These are phyloP conservation scores for Macrolepiota albuminosa DNA, from an alignment of 768 basidiomycete species.

Conservation along the genomic window DNA sequence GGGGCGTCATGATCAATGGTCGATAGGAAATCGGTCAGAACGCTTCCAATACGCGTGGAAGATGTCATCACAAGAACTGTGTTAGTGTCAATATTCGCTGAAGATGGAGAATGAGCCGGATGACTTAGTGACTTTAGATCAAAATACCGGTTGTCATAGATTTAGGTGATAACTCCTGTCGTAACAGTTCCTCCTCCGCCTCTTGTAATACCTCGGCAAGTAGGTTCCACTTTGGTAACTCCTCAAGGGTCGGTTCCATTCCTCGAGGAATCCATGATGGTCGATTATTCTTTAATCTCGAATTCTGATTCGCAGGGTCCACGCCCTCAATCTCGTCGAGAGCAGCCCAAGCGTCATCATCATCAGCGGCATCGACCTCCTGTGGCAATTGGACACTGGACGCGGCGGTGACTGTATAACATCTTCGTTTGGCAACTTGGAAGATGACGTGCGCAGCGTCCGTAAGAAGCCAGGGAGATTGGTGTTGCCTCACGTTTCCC, in stretches of 20 bases:
- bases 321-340: constrained; percentile 55
- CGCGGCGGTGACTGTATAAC: constrained; percentile 49
- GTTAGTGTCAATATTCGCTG: constrained; percentile 54
- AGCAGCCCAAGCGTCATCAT: constrained; percentile 74
- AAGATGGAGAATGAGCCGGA: not conserved
- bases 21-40: constrained; percentile 78
- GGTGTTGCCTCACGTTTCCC: constrained; percentile 58
- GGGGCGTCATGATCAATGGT: constrained; percentile 53
- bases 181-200: constrained; percentile 80
- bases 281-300: constrained; percentile 23
- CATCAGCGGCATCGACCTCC: constrained; percentile 43
- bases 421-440: constrained; percentile 72
- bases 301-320: constrained; percentile 4
- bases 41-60: constrained; percentile 67
- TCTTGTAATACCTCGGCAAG: constrained; percentile 84
- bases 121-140: not conserved
- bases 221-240: constrained; percentile 90
- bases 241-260: constrained; percentile 86
- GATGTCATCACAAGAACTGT: constrained; percentile 86
- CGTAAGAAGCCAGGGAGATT: constrained; percentile 87
- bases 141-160: constrained; percentile 20
- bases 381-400: constrained; percentile 19
- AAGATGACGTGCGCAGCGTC: constrained; percentile 90
- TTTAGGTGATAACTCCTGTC: constrained; percentile 41
- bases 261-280: constrained; percentile 68